Conservation (phyloP, 1,139 yeast genomes). For the Yamadazyma epiphylla region DNA sequence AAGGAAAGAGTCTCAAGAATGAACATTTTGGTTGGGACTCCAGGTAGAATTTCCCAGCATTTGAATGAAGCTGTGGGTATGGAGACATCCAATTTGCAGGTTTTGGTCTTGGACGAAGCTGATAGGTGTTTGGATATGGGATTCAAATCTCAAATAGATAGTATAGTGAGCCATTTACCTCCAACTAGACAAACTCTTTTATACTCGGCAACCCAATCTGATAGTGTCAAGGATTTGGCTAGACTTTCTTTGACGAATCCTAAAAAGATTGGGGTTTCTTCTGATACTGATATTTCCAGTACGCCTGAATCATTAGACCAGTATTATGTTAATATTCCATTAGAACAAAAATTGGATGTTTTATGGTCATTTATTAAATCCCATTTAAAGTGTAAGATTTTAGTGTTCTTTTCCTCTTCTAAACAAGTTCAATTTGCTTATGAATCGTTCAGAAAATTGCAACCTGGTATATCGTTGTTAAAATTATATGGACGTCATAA, state of each 20-base stretch:
- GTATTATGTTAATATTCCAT: conserved; percentile 65
- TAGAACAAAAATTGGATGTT: conserved; percentile 80
- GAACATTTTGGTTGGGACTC: conserved; percentile 91
- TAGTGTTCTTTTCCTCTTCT: conserved; percentile 88
- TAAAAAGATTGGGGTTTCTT: conserved; percentile 61
- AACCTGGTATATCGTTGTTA: conserved; percentile 92
- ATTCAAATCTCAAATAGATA: conserved; percentile 82
- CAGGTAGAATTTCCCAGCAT: conserved; percentile 92
- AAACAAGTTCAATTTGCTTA: conserved; percentile 93
- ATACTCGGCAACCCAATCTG: conserved; percentile 93
- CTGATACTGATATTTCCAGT: conserved; percentile 45
- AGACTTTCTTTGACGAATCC: conserved; percentile 83
- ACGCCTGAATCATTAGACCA: conserved; percentile 88
- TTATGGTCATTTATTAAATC: conserved; percentile 88
- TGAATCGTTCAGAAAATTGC: conserved; percentile 85
- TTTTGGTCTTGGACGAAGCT: conserved; percentile 90
- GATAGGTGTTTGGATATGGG: conserved; percentile 98
- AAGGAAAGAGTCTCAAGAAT: conserved; percentile 79
- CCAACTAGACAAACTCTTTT: conserved; percentile 82
- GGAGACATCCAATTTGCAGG: conserved; percentile 74
- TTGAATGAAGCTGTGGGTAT: conserved; percentile 90
- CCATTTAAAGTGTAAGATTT: conserved; percentile 78
- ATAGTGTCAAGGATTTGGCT: conserved; percentile 82
- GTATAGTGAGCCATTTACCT: conserved; percentile 79
- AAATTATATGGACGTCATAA: conserved; percentile 95